Conservation (phyloP, 306 rosid genomes). For the Cyamopsis tetragonoloba region DNA sequence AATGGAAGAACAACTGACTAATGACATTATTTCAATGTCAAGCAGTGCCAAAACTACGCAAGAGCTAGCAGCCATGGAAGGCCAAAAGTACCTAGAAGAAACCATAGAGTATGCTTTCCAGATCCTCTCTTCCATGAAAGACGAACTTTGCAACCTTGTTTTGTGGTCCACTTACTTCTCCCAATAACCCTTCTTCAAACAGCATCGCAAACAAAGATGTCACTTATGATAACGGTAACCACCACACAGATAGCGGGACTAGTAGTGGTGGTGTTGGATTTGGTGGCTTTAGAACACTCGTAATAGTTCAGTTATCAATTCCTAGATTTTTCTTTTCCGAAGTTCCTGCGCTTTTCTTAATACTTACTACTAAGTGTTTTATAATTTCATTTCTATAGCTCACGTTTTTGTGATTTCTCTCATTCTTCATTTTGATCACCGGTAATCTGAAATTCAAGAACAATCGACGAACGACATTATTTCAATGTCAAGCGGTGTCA, state of each 20-base stretch:
- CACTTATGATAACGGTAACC: constrained; percentile 45
- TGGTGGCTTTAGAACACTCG: no score
- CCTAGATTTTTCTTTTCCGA: no score
- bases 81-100: constrained; percentile 74
- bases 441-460: constrained; percentile 62
- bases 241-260: constrained; percentile 39
- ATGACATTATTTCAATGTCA: constrained; percentile 16
- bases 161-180: constrained; percentile 59
- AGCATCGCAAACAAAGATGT: constrained; percentile 53
- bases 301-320: no score
- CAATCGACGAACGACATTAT: constrained; percentile 24
- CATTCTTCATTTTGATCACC: background rate
- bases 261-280: constrained; percentile 42
- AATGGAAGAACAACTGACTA: constrained; percentile 56
- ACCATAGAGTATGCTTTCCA: constrained; percentile 81
- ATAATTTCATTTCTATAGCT: no score
- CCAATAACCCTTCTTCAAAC: constrained; percentile 36
- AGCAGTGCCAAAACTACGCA: constrained; percentile 49
- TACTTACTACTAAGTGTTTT: no score
- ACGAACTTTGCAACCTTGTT: constrained; percentile 85
- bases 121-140: constrained; percentile 95
- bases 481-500: constrained; percentile 18
- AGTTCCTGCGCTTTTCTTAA: no score
- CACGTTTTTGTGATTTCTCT: no score
- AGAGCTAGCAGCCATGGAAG: constrained; percentile 82